phyloP scores from a whole-genome alignment of 2,329 filamentous ascomycete genomes.

The Sporothrix protearum region DNA sequence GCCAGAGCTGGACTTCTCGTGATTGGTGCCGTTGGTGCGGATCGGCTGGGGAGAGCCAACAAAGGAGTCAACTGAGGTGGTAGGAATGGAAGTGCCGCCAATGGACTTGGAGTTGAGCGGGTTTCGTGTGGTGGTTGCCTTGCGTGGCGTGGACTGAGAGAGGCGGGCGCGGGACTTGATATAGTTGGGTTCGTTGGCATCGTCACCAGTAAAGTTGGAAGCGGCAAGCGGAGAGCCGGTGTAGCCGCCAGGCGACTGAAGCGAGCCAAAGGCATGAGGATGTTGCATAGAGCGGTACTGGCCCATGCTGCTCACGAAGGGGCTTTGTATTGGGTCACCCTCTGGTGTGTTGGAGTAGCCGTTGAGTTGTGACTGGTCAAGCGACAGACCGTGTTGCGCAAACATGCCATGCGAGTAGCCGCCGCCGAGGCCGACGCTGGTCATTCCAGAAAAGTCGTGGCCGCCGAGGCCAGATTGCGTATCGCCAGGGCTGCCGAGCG shows the following conservation, averaged over 20 bases:
- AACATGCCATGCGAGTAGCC: conserved; percentile 54
- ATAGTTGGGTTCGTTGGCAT: conserved; percentile 51
- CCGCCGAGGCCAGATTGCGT: conserved; percentile 50
- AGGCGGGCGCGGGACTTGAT: conserved; percentile 55
- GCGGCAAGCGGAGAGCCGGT: conserved; percentile 49
- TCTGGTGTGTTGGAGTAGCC: conserved; percentile 90
- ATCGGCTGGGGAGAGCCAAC: conserved; percentile 68
- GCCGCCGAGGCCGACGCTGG: conserved; percentile 51
- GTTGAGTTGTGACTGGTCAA: conserved; percentile 67
- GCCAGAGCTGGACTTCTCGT: conserved; percentile 80
- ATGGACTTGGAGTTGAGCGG: conserved; percentile 81
- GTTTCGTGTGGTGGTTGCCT: conserved; percentile 69
- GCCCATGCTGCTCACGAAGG: conserved; percentile 73
- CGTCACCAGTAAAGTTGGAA: conserved; percentile 47
- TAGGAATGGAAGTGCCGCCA: conserved; percentile 68
- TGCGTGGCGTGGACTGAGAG: conserved; percentile 63
- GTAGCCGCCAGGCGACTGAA: conserved; percentile 51
- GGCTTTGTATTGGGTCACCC: conserved; percentile 85
- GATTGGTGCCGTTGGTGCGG: conserved; percentile 60
- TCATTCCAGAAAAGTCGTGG: conserved; percentile 56
- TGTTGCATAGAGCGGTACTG: conserved; percentile 70
- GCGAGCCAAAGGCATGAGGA: conserved; percentile 53
- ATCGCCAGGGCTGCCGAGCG: conserved; percentile 57
- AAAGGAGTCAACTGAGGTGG: conserved; percentile 66
- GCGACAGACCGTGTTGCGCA: conserved; percentile 57